Percentiles rank a stretch among this genome's conserved stretches.
phyloP scores from a whole-genome alignment of 2,329 filamentous ascomycete species.

The Aspergillus pseudotamarii region DNA sequence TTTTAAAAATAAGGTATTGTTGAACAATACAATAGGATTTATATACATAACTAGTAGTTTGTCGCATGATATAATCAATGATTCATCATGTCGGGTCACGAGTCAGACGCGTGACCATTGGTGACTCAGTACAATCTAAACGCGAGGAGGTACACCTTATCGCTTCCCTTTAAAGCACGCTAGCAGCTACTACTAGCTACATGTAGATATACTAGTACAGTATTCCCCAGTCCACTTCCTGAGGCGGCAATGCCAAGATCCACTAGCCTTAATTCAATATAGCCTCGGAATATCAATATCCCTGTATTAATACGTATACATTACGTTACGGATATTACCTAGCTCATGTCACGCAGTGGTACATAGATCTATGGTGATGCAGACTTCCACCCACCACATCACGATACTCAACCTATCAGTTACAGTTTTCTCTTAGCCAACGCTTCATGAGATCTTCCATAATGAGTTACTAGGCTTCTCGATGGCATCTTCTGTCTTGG shows the following conservation, averaged over 20 bases:
- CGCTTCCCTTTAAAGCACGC: neutral
- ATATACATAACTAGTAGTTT: neutral
- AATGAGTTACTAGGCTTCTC: too few relatives aligned
- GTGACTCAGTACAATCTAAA: neutral
- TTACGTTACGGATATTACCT: neutral
- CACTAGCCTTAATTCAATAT: neutral
- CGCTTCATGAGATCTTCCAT: too few relatives aligned
- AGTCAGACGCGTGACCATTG: neutral
- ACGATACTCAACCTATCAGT: too few relatives aligned
- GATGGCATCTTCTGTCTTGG: too few relatives aligned
- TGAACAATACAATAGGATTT: neutral
- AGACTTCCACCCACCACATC: too few relatives aligned
- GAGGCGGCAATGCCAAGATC: neutral
- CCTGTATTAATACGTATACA: neutral
- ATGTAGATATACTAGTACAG: neutral
- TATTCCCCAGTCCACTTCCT: neutral
- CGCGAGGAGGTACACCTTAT: slow-evolving; percentile 1
- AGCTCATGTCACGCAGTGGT: neutral
- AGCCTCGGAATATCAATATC: neutral
- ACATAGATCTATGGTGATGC: neutral
- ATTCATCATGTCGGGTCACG: slow-evolving; percentile 4
- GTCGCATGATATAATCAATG: slow-evolving; percentile 5
- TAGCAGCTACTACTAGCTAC: neutral
- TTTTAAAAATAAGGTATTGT: neutral
- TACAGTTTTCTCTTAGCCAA: too few relatives aligned